Evolutionary conservation across 2,329 filamentous ascomycete genomes (phyloP).

Genomic region (Xylaria sp.): DNA sequence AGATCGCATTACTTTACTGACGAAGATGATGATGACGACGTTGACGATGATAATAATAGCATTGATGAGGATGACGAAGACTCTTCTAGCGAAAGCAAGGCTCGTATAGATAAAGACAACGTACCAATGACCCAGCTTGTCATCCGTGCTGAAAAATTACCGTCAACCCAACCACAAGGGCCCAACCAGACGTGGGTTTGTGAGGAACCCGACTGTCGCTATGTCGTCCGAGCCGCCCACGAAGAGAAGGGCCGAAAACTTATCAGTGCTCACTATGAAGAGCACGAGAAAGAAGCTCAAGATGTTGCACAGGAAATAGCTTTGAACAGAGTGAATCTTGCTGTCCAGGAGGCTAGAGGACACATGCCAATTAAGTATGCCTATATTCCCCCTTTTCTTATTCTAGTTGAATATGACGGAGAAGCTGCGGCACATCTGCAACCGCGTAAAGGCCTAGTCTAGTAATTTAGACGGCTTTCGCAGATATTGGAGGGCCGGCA

Average conservation of each 20-base stretch:
- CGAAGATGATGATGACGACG: constrained; percentile 32
- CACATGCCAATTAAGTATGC: constrained; percentile 63
- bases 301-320: constrained; percentile 44
- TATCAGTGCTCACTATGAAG: constrained; percentile 65
- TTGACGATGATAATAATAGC: constrained; percentile 32
- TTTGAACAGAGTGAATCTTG: constrained; percentile 53
- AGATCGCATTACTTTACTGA: constrained; percentile 33
- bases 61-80: constrained; percentile 20
- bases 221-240: constrained; percentile 67
- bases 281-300: constrained; percentile 63
- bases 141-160: constrained; percentile 56
- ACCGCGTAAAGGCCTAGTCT: neutral
- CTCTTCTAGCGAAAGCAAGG: constrained; percentile 42
- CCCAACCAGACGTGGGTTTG: constrained; percentile 71
- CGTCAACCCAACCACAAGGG: constrained; percentile 56
- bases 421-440: constrained; percentile 1
- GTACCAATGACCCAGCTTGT: constrained; percentile 43
- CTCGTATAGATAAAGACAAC: constrained; percentile 31
- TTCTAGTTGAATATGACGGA: constrained; percentile 39
- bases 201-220: constrained; percentile 66
- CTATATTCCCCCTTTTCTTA: constrained; percentile 43
- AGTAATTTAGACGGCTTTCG: neutral
- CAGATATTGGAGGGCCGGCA: neutral
- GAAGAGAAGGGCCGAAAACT: constrained; percentile 58
- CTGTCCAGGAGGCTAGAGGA: constrained; percentile 62